phyloP scores from a whole-genome alignment of 2,329 filamentous ascomycete species.

The Botryotinia convoluta region DNA sequence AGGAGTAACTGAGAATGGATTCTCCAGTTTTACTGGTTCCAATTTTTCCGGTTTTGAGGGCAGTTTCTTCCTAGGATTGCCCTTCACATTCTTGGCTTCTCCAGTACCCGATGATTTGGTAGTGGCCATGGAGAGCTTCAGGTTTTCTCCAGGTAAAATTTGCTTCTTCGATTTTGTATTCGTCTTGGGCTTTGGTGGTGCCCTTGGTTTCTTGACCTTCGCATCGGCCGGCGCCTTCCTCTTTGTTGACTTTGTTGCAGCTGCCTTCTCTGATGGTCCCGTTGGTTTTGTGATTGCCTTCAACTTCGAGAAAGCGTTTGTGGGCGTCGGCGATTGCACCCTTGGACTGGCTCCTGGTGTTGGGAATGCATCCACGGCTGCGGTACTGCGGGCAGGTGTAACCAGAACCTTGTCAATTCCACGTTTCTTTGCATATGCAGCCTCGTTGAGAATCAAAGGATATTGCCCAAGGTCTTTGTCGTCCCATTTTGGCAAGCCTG shows the following conservation, averaged over 20 bases:
- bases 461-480: conserved; percentile 52
- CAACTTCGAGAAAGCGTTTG: conserved; percentile 26
- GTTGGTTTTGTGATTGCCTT: conserved; percentile 5
- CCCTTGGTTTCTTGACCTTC: conserved; percentile 15
- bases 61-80: conserved; percentile 34
- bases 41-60: conserved; percentile 24
- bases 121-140: conserved; percentile 15
- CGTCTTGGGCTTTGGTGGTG: conserved; percentile 4
- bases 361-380: conserved; percentile 49
- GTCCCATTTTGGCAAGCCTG: conserved; percentile 60
- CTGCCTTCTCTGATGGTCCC: background rate
- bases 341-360: conserved; percentile 58
- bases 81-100: conserved; percentile 20
- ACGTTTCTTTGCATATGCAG: conserved; percentile 43
- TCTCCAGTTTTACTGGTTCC: conserved; percentile 17
- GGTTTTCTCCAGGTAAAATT: conserved; percentile 43
- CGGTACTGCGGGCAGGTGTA: conserved; percentile 37
- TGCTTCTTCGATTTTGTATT: conserved; percentile 51
- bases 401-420: conserved; percentile 47
- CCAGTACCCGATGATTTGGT: conserved; percentile 17
- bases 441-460: conserved; percentile 44
- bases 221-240: conserved; percentile 10
- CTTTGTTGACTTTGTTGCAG: background rate
- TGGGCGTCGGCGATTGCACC: conserved; percentile 40
- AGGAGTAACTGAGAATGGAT: conserved; percentile 4